Evolutionary conservation across 768 basidiomycete genomes (phyloP).

Genomic region (Rhodocollybia butyracea): DNA sequence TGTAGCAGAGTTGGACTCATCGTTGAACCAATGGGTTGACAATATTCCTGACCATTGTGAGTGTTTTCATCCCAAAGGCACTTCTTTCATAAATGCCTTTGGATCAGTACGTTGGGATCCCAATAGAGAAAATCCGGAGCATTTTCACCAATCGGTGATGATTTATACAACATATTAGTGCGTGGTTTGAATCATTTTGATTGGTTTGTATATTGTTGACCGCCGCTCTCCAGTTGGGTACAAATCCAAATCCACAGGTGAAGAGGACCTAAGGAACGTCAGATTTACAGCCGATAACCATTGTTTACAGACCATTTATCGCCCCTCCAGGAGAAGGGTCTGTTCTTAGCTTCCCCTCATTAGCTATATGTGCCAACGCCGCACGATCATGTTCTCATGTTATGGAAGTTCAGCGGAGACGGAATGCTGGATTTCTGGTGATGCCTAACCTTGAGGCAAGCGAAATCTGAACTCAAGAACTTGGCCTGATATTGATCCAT

Average conservation of each 20-base stretch:
- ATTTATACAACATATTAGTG: constrained; percentile 32
- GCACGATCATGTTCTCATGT: constrained; percentile 5
- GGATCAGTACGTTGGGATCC: constrained; percentile 39
- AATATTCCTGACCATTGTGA: constrained; percentile 56
- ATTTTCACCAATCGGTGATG: constrained; percentile 46
- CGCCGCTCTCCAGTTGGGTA: constrained; percentile 32
- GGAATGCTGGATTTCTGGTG: background rate
- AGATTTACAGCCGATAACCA: too few relatives aligned
- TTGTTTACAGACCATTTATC: constrained; percentile 8
- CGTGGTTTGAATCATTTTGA: background rate
- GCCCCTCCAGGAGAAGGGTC: background rate
- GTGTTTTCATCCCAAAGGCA: background rate
- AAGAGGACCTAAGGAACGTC: too few relatives aligned
- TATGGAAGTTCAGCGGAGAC: constrained; percentile 6
- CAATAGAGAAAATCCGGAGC: constrained; percentile 29
- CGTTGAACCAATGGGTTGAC: constrained; percentile 75
- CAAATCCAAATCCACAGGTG: constrained; percentile 1
- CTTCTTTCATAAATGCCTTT: background rate
- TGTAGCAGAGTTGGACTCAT: constrained; percentile 71
- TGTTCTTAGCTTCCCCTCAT: constrained; percentile 1
- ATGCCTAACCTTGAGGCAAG: constrained; percentile 5
- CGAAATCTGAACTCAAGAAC: too few relatives aligned
- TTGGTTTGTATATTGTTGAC: background rate
- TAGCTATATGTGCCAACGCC: constrained; percentile 7
- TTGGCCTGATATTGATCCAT: background rate